Conservation (phyloP, 768 basidiomycete species). For the Amanita pallidorosea region DNA sequence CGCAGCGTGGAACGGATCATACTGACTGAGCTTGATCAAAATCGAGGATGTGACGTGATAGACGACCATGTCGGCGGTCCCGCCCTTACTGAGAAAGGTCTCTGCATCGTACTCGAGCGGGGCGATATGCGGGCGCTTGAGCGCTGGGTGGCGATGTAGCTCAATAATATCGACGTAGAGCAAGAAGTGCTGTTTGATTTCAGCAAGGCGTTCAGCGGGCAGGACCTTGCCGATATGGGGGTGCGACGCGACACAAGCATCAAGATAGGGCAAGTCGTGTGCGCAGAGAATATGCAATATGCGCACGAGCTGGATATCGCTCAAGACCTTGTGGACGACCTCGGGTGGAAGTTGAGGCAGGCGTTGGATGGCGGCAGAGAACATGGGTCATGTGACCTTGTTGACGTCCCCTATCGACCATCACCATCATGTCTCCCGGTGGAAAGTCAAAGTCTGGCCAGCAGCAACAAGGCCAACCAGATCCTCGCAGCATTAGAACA, state of each 20-base stretch:
- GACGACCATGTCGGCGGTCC: not conserved
- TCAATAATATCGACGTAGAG: conserved; percentile 13
- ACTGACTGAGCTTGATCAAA: conserved; percentile 7
- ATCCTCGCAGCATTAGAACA: conserved; percentile 42
- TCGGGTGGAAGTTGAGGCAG: conserved; percentile 15
- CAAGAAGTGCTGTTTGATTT: conserved; percentile 11
- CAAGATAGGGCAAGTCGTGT: conserved; percentile 15
- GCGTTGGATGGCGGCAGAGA: conserved; percentile 10
- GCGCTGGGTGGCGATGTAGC: not conserved
- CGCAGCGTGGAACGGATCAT: conserved; percentile 7
- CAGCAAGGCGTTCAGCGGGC: conserved; percentile 5
- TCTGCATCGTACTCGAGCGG: conserved; percentile 6
- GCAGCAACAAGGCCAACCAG: conserved; percentile 20
- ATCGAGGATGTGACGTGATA: conserved; percentile 8
- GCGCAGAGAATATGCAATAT: conserved; percentile 14
- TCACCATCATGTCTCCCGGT: conserved; percentile 17
- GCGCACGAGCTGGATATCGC: conserved; percentile 15
- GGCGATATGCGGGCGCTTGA: conserved; percentile 7
- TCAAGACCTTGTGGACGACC: conserved; percentile 16
- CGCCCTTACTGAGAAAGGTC: not conserved
- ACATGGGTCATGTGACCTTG: conserved; percentile 4
- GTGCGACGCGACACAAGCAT: conserved; percentile 13
- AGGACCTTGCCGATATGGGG: conserved; percentile 9
- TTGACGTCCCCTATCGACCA: not conserved
- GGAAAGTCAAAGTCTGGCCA: conserved; percentile 51